These are phyloP conservation scores for Elsinoe ampelina DNA, from an alignment of 2,329 filamentous ascomycete genomes.

Conservation along the genomic window DNA sequence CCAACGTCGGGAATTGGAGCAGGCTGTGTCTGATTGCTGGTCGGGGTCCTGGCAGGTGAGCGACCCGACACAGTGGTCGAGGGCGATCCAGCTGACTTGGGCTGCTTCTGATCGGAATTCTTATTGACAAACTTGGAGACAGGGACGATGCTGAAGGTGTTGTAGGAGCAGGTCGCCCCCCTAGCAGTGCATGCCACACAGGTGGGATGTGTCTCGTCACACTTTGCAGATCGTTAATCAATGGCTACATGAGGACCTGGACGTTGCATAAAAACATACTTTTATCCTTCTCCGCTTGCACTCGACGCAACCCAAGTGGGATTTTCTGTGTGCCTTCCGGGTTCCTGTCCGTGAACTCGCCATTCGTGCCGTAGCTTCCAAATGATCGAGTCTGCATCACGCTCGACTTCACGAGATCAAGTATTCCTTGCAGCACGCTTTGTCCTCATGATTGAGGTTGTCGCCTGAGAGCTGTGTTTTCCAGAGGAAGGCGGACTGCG, in stretches of 20 bases:
- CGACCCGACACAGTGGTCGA: background rate
- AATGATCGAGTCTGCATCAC: background rate
- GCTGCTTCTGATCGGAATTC: background rate
- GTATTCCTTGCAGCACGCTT: no score
- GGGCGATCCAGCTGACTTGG: background rate
- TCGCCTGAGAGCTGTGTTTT: no score
- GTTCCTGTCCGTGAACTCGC: background rate
- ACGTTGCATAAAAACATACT: background rate
- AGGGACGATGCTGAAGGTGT: background rate
- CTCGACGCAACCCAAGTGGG: background rate
- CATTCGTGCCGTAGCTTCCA: background rate
- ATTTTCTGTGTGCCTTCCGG: background rate
- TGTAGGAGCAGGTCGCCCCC: background rate
- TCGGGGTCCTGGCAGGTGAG: background rate
- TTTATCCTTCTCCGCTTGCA: constrained; percentile 2
- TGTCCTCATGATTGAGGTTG: no score
- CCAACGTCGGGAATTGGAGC: background rate
- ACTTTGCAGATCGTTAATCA: background rate
- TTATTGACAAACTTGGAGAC: constrained; percentile 5
- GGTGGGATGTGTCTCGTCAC: background rate
- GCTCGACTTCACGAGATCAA: background rate
- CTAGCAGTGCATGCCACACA: constrained; percentile 2
- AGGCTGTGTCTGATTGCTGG: background rate
- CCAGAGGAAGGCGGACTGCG: no score
- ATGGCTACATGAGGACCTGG: no score